Percentiles rank a stretch among this genome's conserved stretches.
Conservation (phyloP, 345 rosid species). For the Salix purpurea region DNA sequence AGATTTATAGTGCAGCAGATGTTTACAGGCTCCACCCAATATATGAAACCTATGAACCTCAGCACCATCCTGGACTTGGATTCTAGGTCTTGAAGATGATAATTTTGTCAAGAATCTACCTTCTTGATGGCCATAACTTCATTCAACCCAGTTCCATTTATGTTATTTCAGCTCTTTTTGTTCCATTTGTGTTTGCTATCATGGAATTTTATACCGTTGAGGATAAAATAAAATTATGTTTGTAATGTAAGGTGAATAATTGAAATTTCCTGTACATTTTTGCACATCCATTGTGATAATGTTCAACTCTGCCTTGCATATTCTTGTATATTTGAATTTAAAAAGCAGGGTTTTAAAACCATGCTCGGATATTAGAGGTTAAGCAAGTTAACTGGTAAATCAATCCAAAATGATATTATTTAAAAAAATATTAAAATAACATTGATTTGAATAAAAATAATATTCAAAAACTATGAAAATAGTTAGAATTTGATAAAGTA, state of each 20-base stretch:
- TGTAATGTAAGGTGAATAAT: background rate
- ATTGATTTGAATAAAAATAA: too few relatives aligned
- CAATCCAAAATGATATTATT: too few relatives aligned
- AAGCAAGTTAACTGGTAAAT: too few relatives aligned
- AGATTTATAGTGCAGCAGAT: slow-evolving; percentile 50
- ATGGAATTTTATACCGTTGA: background rate
- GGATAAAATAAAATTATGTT: background rate
- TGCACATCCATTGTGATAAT: background rate
- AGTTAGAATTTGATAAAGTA: too few relatives aligned
- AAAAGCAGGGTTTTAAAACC: too few relatives aligned
- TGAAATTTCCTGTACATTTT: background rate
- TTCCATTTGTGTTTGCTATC: background rate
- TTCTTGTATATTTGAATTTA: too few relatives aligned
- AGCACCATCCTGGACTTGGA: slow-evolving; percentile 63
- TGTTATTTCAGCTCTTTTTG: background rate
- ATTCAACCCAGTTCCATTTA: background rate
- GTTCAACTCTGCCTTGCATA: background rate
- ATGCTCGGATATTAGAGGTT: too few relatives aligned
- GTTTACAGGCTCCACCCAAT: slow-evolving; percentile 42
- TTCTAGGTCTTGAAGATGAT: slow-evolving; percentile 12
- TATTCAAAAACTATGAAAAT: too few relatives aligned
- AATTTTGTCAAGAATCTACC: background rate
- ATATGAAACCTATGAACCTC: slow-evolving; percentile 80
- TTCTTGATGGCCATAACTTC: background rate
- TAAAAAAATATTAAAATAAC: too few relatives aligned